phyloP scores from a whole-genome alignment of 2,329 filamentous ascomycete genomes.

The Exophiala sp. region DNA sequence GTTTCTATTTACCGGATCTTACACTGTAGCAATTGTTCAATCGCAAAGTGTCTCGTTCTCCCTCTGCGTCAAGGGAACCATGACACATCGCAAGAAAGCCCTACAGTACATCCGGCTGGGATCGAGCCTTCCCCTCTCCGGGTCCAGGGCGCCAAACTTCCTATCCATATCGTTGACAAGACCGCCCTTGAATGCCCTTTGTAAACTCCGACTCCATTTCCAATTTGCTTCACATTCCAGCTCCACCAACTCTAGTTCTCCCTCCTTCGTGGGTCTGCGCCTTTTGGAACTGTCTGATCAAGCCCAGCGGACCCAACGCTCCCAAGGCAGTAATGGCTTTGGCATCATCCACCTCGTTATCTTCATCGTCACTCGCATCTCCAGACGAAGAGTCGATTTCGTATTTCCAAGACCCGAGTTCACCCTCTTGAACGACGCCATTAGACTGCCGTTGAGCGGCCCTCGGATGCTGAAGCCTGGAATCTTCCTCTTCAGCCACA shows the following conservation, averaged over 20 bases:
- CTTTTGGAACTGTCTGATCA: slow-evolving; percentile 63
- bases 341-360: slow-evolving; percentile 38
- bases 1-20: too few species aligned
- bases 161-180: too few species aligned
- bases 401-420: slow-evolving; percentile 39
- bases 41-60: too few species aligned
- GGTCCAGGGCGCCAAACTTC: too few species aligned
- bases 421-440: slow-evolving; percentile 8
- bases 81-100: too few species aligned
- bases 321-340: slow-evolving; percentile 37
- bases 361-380: slow-evolving; percentile 44
- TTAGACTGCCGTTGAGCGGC: not conserved
- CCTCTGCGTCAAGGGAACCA: too few species aligned
- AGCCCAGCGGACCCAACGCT: slow-evolving; percentile 55
- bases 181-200: too few species aligned
- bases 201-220: too few species aligned
- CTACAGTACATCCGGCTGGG: too few species aligned
- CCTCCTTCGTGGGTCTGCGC: slow-evolving; percentile 41
- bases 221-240: slow-evolving; percentile 3
- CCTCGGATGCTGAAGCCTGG: too few species aligned
- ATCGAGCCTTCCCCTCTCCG: too few species aligned
- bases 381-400: slow-evolving; percentile 30
- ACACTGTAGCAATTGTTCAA: too few species aligned
- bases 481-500: slow-evolving; percentile 14
- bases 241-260: slow-evolving; percentile 11